These are phyloP conservation scores for Botrytis tulipae DNA, from an alignment of 2,329 filamentous ascomycete species.

Conservation along the genomic window DNA sequence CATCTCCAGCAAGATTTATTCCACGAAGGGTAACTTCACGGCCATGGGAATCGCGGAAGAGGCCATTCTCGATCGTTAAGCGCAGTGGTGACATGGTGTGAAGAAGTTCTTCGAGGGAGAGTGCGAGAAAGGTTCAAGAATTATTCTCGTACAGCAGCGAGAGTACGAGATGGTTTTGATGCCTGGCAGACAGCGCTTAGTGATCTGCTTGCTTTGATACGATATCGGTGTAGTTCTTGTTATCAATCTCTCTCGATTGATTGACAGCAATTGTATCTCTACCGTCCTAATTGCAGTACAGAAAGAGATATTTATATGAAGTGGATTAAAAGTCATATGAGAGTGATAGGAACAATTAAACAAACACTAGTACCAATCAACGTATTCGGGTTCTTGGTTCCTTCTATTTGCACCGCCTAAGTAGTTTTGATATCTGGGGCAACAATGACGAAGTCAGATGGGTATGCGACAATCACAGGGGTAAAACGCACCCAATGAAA, in stretches of 20 bases:
- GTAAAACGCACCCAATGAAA: neutral
- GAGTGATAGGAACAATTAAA: neutral
- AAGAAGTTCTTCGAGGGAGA: neutral
- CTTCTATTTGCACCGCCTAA: neutral
- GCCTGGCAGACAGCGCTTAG: neutral
- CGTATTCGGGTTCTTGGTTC: neutral
- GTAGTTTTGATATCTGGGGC: neutral
- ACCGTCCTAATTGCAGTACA: neutral
- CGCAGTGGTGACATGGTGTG: constrained; percentile 68
- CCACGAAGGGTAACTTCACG: constrained; percentile 87
- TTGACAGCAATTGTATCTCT: neutral
- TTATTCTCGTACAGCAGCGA: neutral
- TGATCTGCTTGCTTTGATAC: neutral
- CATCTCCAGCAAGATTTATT: constrained; percentile 89
- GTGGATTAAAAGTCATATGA: neutral
- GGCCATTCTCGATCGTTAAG: constrained; percentile 78
- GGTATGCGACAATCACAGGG: neutral
- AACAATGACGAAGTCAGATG: neutral
- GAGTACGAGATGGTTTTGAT: neutral
- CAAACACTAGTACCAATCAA: neutral
- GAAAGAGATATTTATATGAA: neutral
- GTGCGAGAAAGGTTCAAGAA: neutral
- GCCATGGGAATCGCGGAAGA: constrained; percentile 77
- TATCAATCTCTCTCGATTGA: neutral
- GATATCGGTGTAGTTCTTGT: neutral